These are phyloP conservation scores for Aspergillus sp. DNA, from an alignment of 2,329 filamentous ascomycete species.

Conservation along the genomic window DNA sequence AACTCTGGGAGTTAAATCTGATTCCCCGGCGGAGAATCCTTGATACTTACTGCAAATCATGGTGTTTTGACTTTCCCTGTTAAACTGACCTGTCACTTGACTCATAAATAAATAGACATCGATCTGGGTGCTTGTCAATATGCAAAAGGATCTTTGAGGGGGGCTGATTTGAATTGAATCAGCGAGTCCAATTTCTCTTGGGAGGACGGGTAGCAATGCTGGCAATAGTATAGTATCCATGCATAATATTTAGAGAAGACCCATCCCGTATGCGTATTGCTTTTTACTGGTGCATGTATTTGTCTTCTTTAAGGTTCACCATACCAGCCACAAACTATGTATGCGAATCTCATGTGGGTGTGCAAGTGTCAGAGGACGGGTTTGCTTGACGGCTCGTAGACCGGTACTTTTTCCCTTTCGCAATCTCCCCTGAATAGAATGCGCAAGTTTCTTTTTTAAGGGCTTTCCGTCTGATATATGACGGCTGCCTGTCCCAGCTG, in stretches of 20 bases:
- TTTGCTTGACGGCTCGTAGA: neutral
- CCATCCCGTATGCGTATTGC: constrained; percentile 2
- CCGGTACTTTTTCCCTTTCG: neutral
- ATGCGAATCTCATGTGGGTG: constrained; percentile 1
- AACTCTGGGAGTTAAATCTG: neutral
- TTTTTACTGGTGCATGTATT: constrained; percentile 12
- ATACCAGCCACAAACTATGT: constrained; percentile 11
- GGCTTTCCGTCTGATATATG: neutral
- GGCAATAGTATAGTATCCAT: constrained; percentile 7
- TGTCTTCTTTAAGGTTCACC: constrained; percentile 19
- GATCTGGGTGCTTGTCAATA: neutral
- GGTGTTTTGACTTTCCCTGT: neutral
- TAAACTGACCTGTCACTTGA: neutral
- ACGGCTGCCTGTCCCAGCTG: neutral
- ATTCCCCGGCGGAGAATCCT: neutral
- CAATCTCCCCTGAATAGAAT: neutral
- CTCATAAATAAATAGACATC: neutral
- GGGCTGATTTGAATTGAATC: neutral
- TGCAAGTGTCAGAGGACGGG: neutral
- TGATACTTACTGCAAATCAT: neutral
- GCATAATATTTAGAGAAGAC: constrained; percentile 7
- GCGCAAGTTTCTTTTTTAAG: neutral
- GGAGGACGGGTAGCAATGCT: neutral
- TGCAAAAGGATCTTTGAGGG: neutral
- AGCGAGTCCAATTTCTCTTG: neutral